phyloP scores from a whole-genome alignment of 371 early-diverging fungal genomes.

The Syncephalis fuscata region DNA sequence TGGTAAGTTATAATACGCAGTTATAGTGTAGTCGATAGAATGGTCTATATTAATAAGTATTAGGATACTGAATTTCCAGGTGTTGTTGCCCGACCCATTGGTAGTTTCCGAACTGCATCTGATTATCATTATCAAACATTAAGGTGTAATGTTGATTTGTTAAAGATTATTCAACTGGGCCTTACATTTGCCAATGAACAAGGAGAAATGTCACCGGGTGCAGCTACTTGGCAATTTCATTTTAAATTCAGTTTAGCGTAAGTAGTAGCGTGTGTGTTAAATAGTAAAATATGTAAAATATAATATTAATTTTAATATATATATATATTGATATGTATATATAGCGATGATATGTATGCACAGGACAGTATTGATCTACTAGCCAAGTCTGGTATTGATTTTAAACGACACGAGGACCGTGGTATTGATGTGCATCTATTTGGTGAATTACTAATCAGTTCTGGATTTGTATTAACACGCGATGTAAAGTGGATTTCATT shows the following conservation, averaged over 20 bases:
- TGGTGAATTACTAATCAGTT: slow-evolving; percentile 94
- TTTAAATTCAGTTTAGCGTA: slow-evolving; percentile 90
- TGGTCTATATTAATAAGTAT: not conserved
- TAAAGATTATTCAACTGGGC: slow-evolving; percentile 98
- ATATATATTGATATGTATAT: not conserved
- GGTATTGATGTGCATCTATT: slow-evolving; percentile 98
- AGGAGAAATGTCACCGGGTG: slow-evolving; percentile 80
- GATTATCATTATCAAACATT: slow-evolving; percentile 98
- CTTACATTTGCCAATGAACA: slow-evolving; percentile 91
- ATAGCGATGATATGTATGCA: slow-evolving; percentile 93
- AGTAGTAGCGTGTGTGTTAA: no score
- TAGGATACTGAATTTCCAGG: slow-evolving; percentile 99
- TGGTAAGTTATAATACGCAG: slow-evolving; percentile 45
- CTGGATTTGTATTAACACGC: slow-evolving; percentile 88
- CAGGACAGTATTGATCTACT: slow-evolving; percentile 98
- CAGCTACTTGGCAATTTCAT: slow-evolving; percentile 99
- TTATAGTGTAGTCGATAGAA: not conserved
- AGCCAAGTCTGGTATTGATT: slow-evolving; percentile 96
- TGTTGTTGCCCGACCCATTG: slow-evolving; percentile 97
- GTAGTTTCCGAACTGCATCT: slow-evolving; percentile 84
- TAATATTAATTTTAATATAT: no score
- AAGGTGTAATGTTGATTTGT: slow-evolving; percentile 96
- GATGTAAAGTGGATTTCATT: slow-evolving; percentile 98
- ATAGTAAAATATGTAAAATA: no score
- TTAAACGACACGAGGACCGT: slow-evolving; percentile 88